These are phyloP conservation scores for Cinnamomum micranthum DNA, from an alignment of 164 flowering plant species.

Conservation along the genomic window DNA sequence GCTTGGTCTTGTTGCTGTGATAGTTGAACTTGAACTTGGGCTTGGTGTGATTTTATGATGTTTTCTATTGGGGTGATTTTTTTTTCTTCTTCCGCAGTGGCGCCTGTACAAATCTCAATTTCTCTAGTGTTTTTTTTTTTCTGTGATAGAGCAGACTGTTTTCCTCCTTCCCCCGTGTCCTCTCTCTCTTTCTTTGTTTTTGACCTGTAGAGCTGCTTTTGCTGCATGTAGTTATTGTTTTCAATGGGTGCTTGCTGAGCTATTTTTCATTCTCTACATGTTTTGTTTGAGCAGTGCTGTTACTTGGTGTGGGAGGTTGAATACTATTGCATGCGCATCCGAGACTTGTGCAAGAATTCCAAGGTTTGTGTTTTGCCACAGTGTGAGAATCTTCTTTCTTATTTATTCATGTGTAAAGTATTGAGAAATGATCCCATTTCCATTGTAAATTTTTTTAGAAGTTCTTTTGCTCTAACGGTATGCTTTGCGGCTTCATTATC, in stretches of 20 bases:
- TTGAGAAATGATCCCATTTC: background rate
- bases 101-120: too few relatives aligned
- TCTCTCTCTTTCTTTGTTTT: background rate
- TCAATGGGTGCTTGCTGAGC: background rate
- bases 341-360: slow-evolving; percentile 99
- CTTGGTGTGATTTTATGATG: background rate
- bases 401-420: background rate
- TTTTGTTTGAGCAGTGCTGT: slow-evolving; percentile 63
- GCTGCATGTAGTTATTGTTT: background rate
- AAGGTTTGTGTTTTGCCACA: slow-evolving; percentile 47
- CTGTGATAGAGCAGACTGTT: too few relatives aligned
- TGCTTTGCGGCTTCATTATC: background rate
- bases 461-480: background rate
- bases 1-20: too few relatives aligned
- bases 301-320: slow-evolving; percentile 93
- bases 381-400: background rate
- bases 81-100: too few relatives aligned
- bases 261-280: background rate
- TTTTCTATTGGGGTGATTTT: background rate
- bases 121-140: too few relatives aligned
- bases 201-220: background rate
- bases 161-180: background rate
- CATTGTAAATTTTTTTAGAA: too few relatives aligned
- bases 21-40: background rate
- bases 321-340: slow-evolving; percentile 95